Conservation (phyloP, 768 basidiomycete genomes). For the Boletus sp. region DNA sequence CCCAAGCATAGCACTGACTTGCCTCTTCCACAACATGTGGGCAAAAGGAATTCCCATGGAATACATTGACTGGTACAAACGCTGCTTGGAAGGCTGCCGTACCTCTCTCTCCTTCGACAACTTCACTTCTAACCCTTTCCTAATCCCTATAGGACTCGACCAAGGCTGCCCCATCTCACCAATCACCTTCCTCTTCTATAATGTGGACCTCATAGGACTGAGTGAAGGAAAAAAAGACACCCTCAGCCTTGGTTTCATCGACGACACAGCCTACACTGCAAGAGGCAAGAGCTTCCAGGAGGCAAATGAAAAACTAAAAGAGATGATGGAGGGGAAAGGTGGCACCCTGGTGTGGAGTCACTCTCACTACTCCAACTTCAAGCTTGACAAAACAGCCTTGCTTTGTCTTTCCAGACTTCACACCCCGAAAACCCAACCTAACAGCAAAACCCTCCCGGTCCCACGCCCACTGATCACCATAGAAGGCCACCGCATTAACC, state of each 20-base stretch:
- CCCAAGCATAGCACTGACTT: no score
- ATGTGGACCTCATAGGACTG: conserved; percentile 17
- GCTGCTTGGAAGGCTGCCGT: no score
- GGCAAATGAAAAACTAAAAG: background rate
- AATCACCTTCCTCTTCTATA: conserved; percentile 30
- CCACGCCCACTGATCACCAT: no score
- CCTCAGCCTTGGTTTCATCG: background rate
- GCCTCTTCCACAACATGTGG: background rate
- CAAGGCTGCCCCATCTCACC: conserved; percentile 33
- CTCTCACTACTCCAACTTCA: no score
- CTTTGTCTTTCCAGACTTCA: no score
- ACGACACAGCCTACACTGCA: background rate
- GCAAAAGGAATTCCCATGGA: background rate
- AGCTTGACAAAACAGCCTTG: no score
- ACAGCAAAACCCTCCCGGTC: no score
- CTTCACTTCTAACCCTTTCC: conserved; percentile 15
- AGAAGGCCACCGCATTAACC: background rate
- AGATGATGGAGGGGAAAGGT: accelerated
- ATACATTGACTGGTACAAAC: background rate
- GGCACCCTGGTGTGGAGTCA: no score
- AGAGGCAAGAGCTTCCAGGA: background rate
- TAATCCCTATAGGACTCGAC: conserved; percentile 24
- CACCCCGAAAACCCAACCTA: no score
- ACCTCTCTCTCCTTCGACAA: conserved; percentile 28
- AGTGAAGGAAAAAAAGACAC: background rate